These are phyloP conservation scores for Singerocomus inundabilis DNA, from an alignment of 1,284 basidiomycete species.

Conservation along the genomic window DNA sequence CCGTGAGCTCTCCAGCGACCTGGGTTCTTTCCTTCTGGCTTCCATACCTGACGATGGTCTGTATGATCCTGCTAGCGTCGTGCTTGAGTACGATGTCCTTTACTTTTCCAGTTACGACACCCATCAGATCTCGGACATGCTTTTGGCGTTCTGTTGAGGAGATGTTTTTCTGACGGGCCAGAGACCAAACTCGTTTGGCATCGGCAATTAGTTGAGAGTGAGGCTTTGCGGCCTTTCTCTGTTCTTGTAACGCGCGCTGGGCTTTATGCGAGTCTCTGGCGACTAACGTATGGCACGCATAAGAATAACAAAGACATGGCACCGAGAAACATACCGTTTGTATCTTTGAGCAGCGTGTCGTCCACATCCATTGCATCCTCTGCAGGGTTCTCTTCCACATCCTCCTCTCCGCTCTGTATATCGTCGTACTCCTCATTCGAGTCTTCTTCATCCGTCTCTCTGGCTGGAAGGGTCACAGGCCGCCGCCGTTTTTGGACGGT, in stretches of 20 bases:
- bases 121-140: conserved; percentile 71
- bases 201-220: conserved; percentile 70
- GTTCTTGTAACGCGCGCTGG: conserved; percentile 60
- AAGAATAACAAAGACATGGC: not conserved
- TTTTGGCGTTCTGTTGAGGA: conserved; percentile 69
- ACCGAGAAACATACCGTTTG: conserved; percentile 47
- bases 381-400: conserved; percentile 12
- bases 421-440: conserved; percentile 34
- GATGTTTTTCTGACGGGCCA: conserved; percentile 73
- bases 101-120: conserved; percentile 72
- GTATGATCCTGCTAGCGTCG: conserved; percentile 85
- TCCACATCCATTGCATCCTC: conserved; percentile 23
- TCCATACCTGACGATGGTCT: conserved; percentile 84
- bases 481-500: conserved; percentile 49
- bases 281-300: conserved; percentile 37
- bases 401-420: conserved; percentile 27
- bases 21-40: conserved; percentile 75
- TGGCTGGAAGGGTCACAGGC: conserved; percentile 46
- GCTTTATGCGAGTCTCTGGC: conserved; percentile 64
- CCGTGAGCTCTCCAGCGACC: conserved; percentile 79
- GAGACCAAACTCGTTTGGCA: conserved; percentile 82
- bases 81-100: conserved; percentile 87
- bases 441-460: conserved; percentile 35
- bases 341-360: conserved; percentile 40
- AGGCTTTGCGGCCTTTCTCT: conserved; percentile 73